Base-by-base conservation (phyloP, 73 alveolate genomes). In the Uronychia binucleata region DNA sequence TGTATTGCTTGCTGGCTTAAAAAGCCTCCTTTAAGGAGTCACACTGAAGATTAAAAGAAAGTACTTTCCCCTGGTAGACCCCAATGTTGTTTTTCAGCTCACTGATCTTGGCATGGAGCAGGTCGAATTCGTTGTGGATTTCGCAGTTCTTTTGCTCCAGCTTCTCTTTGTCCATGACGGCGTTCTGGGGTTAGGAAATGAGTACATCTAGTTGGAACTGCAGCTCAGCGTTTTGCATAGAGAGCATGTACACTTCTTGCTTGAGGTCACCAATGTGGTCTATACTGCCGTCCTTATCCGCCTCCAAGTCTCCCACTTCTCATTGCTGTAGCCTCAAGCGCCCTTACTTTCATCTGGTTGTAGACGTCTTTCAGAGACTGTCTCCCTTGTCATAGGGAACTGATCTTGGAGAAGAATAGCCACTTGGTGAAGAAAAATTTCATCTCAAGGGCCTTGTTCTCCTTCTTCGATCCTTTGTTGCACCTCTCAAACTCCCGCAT, bases 381-480 rank as follows among this genome's bases (percentile, higher is more conserved):
- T 46, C 19, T 46, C 79, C 79, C 79, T 27, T 79, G 77, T 75
- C 74, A 32, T 0, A 83, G 31, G 28, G 31, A 34, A 83, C 57
- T 74, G 1, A 83, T 26, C 28, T 8, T 8, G 1, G 84, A 26
- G 79, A 75, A 83, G 33, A 75, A 83, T 14, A 75, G 28, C 90
- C 90, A 83, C 35, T 83, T 83, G 0, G 59, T 83, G 33, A 83
- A 83, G 84, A 75, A 83, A 14, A 35, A 30, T 83, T 75, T 32
- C 59, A n/a, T 31, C 26, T 33, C 33, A 11, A 83, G 26, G 33
- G 60, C 57, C n/a, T 0, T 5, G 33, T 34, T 74, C 26, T 75
- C 19, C 31, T 74, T 1, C 26, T 75, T 82, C 60, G 76, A 31
- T 58, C 76, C 84, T n/a, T 32, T 84, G 19, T 79, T 31, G 5